Base-by-base conservation (phyloP, 805 yeast genomes). In the Lipomyces spencermartinsiae region DNA sequence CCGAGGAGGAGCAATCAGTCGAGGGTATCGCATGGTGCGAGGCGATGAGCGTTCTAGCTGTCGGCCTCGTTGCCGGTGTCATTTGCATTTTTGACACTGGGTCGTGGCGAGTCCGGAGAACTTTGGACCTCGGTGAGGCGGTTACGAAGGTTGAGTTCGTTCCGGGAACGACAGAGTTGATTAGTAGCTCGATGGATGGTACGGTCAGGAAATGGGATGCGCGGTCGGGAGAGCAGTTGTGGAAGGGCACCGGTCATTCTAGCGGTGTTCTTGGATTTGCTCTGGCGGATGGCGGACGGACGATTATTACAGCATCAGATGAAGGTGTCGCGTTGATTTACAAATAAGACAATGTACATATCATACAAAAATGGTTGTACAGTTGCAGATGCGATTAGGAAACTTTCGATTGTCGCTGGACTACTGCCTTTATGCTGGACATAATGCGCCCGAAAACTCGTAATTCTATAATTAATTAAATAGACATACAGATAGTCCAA, bases 241-340 rank as follows among this genome's bases (percentile, higher is more conserved):
- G 89, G 80, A 89, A 84, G 43, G 95, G 96, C 71, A 87, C 87
- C 54, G 99, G 99, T 29, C 99, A 95, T 78, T 90, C 90, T 79
- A 91, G 91, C 90, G 98, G 98, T 70, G 88, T 95, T 22, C 83
- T 95, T 71, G 98, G 92, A 74, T 94, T 95, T 76, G 87, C 89
- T 22, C 76, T 89, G 56, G 58, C 70, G 33, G 87, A 86, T 54
- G 80, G 85, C 58, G 94, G 92, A 34, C 83, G 84, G 62, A 88
- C 89, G 77, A 75, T 95, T 58, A 84, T 93, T 49, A 92, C 98
- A 25, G 99, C 97, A 14, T 98, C 98, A 71, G 99, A 95, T 78
- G 99, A 95, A 79, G 97, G 97, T 73, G 97, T 95, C 39, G 87
- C 96, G 12, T 82, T 94, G 71, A 86, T 94, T 10, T 93, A 87